phyloP scores from a whole-genome alignment of 2,329 filamentous ascomycete genomes.

The Colletotrichum somersetense region DNA sequence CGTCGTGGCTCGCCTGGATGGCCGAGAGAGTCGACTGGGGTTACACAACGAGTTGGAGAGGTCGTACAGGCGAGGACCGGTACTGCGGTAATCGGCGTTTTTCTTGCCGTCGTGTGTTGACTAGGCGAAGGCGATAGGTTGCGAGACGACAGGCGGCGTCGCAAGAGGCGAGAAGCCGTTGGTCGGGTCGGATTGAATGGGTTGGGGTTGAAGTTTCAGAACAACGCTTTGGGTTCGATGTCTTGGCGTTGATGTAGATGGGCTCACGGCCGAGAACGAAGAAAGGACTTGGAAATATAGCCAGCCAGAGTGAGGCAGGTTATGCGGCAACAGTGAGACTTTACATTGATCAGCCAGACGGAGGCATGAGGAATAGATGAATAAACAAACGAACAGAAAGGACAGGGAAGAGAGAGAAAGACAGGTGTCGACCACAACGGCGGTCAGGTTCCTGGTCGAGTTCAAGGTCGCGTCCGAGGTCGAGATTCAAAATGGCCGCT shows the following conservation, averaged over 20 bases:
- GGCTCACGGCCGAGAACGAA: not conserved
- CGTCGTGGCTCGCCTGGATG: not conserved
- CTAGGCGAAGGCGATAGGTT: conserved; percentile 23
- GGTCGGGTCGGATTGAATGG: conserved; percentile 34
- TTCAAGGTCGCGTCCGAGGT: conserved; percentile 17
- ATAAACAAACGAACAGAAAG: not conserved
- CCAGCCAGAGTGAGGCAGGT: not conserved
- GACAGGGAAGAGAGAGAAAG: not conserved
- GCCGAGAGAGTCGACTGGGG: conserved; percentile 11
- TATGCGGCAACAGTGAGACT: not conserved
- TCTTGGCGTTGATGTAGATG: conserved; percentile 19
- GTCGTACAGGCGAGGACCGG: conserved; percentile 31
- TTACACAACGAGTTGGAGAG: conserved; percentile 27
- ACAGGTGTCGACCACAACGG: not conserved
- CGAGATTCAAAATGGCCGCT: conserved; percentile 7
- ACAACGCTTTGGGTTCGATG: conserved; percentile 4
- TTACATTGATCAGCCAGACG: not conserved
- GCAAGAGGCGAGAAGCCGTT: conserved; percentile 39
- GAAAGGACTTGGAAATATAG: not conserved
- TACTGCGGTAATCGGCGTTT: conserved; percentile 40
- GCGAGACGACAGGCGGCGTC: conserved; percentile 32
- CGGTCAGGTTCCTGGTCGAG: conserved; percentile 17
- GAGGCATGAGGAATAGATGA: not conserved
- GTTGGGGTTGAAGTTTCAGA: conserved; percentile 30
- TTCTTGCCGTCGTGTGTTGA: conserved; percentile 30